Conservation (phyloP, 176 grass and related monocot genomes). For the Lolium perenne region DNA sequence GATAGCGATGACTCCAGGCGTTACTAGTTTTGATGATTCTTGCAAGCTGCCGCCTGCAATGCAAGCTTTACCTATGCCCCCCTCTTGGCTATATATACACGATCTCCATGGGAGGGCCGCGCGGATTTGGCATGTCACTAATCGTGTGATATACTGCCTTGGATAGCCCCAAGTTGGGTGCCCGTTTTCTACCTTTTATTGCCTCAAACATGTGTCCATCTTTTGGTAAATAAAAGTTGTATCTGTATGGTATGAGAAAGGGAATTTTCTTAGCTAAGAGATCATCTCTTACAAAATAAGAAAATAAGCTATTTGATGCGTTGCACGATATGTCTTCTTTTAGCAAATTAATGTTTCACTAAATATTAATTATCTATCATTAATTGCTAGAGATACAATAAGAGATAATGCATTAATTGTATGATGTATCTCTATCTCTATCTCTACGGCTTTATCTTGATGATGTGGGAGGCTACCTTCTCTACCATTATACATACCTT, state of each 20-base stretch:
- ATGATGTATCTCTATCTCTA: no score
- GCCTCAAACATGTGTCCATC: background rate
- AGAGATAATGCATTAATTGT: no score
- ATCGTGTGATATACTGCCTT: background rate
- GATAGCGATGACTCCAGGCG: background rate
- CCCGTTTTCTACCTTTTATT: background rate
- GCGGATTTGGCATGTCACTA: background rate
- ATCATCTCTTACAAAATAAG: no score
- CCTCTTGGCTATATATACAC: constrained; percentile 37
- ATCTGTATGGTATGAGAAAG: background rate
- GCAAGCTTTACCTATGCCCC: background rate
- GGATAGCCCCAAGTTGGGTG: background rate
- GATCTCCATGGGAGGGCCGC: background rate
- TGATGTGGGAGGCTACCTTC: no score
- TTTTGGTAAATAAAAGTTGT: background rate
- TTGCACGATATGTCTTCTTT: no score
- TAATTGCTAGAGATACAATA: no score
- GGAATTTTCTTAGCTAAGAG: no score
- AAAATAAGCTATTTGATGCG: no score
- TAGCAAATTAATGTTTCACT: no score
- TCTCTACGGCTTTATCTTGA: no score
- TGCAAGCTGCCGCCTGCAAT: background rate
- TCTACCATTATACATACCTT: no score
- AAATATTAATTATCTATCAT: no score
- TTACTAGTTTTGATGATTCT: background rate